phyloP scores from a whole-genome alignment of 306 rosid species.

The Neltuma alba region DNA sequence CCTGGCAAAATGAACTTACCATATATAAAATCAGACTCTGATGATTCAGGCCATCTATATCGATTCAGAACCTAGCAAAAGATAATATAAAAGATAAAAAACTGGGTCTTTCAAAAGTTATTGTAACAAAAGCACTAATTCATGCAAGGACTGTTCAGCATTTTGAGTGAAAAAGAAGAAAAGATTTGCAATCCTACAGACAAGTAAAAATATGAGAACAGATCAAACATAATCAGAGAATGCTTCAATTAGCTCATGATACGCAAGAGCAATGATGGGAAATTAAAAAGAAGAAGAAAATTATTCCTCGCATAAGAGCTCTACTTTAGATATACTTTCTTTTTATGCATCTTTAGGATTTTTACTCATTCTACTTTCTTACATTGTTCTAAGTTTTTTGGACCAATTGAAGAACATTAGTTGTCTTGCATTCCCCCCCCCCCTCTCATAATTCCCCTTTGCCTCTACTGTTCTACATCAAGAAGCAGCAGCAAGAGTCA shows the following conservation, averaged over 20 bases:
- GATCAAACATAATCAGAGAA: constrained; percentile 20
- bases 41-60: constrained; percentile 80
- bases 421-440: not conserved
- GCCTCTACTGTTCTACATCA: not conserved
- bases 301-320: not conserved
- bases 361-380: not conserved
- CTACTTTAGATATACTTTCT: not conserved
- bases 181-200: constrained; percentile 3
- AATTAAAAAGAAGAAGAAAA: not conserved
- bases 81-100: constrained; percentile 12
- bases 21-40: constrained; percentile 68
- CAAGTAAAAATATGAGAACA: constrained; percentile 22
- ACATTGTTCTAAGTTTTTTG: not conserved
- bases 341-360: not conserved
- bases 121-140: constrained; percentile 13
- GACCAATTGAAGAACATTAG: not conserved
- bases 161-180: constrained; percentile 12
- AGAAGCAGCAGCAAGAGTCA: constrained; percentile 15
- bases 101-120: constrained; percentile 24
- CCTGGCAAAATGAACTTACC: constrained; percentile 45
- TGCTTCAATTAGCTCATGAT: constrained; percentile 4
- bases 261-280: not conserved
- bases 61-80: constrained; percentile 62
- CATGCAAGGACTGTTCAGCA: constrained; percentile 10
- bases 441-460: not conserved